Evolutionary conservation across 306 rosid genomes (phyloP), one percentile per base, ranked within the genome.

Genomic region (Datisca glomerata): DNA sequence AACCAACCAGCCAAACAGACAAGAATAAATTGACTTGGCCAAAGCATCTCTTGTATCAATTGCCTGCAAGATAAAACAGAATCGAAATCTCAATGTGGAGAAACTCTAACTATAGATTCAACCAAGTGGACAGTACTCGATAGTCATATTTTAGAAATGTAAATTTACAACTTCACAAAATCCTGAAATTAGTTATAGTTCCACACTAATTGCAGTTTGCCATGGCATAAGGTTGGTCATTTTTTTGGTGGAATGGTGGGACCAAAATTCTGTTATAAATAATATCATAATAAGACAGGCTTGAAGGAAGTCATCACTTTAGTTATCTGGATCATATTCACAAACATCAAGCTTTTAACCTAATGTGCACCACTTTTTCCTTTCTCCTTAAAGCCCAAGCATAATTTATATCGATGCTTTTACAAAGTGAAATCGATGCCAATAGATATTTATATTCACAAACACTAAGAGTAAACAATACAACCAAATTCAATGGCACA

Each of bases 41-140:
- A 89, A 74, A 64, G 98, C 98, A 75, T 89, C 98, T 64, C 98
- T 78, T 0, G 98, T 78, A 56, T 84, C 98, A 51, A 67, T 59
- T 24, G 98, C 96, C 98, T 89, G 68, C 15, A 41, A 57, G 45
- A 25, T 3, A 25, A 32, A 37, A 18, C 5, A 18, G 8, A 48
- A 12, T 16, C 15, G 37, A 8, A 15, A 41, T 43, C 27, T 31
- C 21, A 41, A 33, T 4, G 20, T 13, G 6, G 17, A 41, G 11
- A 32, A 49, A 21, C 3, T 41, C 19, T 24, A n/a, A n/a, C n/a
- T 36, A 29, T 29, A 5, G 22, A 49, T 17, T 20, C n/a, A 49
- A 32, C 12, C 34, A 32, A 17, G 14, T 31, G 8, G n/a, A n/a
- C n/a, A n/a, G 6, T 15, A 49, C 43, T 38, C 41, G 2, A 12